phyloP scores from a whole-genome alignment of 192 early-diverging fungal species.

The Backusella westeae region DNA sequence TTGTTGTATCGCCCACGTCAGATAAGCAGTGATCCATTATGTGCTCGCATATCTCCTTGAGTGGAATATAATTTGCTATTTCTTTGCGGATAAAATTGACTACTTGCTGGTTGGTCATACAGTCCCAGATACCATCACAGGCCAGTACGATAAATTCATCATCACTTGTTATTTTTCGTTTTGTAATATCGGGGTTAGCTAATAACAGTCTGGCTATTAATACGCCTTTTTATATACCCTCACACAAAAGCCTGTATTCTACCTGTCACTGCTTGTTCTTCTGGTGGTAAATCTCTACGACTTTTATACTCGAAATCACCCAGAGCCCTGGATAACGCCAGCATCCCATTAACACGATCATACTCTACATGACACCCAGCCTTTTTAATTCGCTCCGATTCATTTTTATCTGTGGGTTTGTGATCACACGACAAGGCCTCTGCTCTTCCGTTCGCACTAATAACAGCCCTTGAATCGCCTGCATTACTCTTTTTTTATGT shows the following conservation, averaged over 20 bases:
- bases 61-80: constrained; percentile 57
- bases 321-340: constrained; percentile 92
- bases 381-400: constrained; percentile 75
- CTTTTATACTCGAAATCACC: constrained; percentile 98
- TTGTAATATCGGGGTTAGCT: constrained; percentile 80
- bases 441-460: constrained; percentile 67
- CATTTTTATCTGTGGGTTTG: constrained; percentile 84
- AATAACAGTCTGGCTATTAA: background rate
- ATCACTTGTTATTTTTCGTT: constrained; percentile 50
- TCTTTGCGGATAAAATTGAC: constrained; percentile 80
- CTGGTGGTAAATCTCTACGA: constrained; percentile 64
- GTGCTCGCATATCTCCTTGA: constrained; percentile 76
- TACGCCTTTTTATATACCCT: background rate
- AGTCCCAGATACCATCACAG: constrained; percentile 99
- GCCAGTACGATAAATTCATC: constrained; percentile 94
- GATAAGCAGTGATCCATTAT: constrained; percentile 92
- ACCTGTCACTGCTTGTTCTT: constrained; percentile 91
- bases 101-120: constrained; percentile 85
- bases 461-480: constrained; percentile 90
- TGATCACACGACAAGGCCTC: constrained; percentile 83
- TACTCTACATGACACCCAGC: constrained; percentile 97
- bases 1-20: constrained; percentile 77
- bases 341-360: constrained; percentile 91
- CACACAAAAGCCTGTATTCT: background rate
- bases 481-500: constrained; percentile 64